Percentiles rank a stretch among this genome's conserved stretches.
phyloP scores from a whole-genome alignment of 129 eudicot genomes.

The Flaveria robusta region DNA sequence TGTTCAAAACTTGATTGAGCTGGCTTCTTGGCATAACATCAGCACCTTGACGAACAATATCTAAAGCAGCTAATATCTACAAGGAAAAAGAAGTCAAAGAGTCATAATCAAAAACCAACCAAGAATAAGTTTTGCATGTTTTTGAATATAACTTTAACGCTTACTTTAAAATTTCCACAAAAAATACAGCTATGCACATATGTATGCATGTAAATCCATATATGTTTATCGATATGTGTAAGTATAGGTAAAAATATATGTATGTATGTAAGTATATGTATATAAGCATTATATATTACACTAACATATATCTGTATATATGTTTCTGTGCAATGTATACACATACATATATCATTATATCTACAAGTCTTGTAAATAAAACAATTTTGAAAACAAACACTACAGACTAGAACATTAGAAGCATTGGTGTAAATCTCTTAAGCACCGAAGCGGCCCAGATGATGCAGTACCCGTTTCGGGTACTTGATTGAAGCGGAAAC shows the following conservation, averaged over 20 bases:
- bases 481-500: too few relatives aligned
- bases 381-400: neutral
- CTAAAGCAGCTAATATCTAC: conserved; percentile 95
- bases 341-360: too few relatives aligned
- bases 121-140: conserved; percentile 11
- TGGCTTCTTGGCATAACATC: conserved; percentile 96
- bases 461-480: too few relatives aligned
- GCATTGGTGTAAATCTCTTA: neutral
- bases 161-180: neutral
- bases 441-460: too few relatives aligned
- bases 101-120: conserved; percentile 1
- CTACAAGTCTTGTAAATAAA: too few relatives aligned
- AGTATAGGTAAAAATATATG: neutral
- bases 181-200: neutral
- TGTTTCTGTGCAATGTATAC: too few relatives aligned
- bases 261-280: neutral
- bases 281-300: neutral
- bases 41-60: conserved; percentile 99
- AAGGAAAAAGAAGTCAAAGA: conserved; percentile 21
- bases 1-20: conserved; percentile 88
- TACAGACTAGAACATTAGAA: neutral
- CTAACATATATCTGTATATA: too few relatives aligned
- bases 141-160: neutral
- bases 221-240: neutral
- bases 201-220: neutral